These are phyloP conservation scores for Fomitopsis pinicola DNA, from an alignment of 1,284 basidiomycete genomes.

Conservation along the genomic window DNA sequence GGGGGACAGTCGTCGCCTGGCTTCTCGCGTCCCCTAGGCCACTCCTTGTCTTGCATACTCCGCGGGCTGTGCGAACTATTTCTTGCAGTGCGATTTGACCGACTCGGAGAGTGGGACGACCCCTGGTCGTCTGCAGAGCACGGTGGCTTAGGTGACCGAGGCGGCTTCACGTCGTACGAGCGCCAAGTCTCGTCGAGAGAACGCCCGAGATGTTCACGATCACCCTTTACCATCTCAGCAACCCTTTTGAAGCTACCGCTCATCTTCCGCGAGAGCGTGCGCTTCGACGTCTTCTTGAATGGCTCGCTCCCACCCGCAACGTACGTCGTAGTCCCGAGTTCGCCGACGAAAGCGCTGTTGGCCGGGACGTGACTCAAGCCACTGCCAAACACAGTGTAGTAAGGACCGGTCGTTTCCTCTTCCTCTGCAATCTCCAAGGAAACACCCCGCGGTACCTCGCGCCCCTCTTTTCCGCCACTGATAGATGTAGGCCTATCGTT, in stretches of 20 bases:
- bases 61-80: slow-evolving; percentile 5
- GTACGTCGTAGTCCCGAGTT: slow-evolving; percentile 19
- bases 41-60: slow-evolving; percentile 3
- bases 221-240: slow-evolving; percentile 16
- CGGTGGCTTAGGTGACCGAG: slow-evolving; percentile 16
- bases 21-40: not conserved
- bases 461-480: not conserved
- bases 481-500: slow-evolving; percentile 9
- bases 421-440: slow-evolving; percentile 11
- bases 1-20: slow-evolving; percentile 6
- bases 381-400: slow-evolving; percentile 51
- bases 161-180: slow-evolving; percentile 26
- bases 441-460: not conserved
- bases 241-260: slow-evolving; percentile 41
- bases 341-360: slow-evolving; percentile 32
- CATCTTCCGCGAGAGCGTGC: slow-evolving; percentile 42
- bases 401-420: slow-evolving; percentile 31
- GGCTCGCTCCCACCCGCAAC: slow-evolving; percentile 1
- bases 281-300: slow-evolving; percentile 1
- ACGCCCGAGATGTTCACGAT: slow-evolving; percentile 12
- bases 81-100: slow-evolving; percentile 11
- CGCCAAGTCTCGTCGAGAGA: slow-evolving; percentile 12
- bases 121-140: slow-evolving; percentile 22
- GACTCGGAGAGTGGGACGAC: slow-evolving; percentile 4
- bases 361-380: slow-evolving; percentile 40